Base-by-base conservation (phyloP, 1,139 yeast genomes). In the Yamadazyma spencermartinsiae region DNA sequence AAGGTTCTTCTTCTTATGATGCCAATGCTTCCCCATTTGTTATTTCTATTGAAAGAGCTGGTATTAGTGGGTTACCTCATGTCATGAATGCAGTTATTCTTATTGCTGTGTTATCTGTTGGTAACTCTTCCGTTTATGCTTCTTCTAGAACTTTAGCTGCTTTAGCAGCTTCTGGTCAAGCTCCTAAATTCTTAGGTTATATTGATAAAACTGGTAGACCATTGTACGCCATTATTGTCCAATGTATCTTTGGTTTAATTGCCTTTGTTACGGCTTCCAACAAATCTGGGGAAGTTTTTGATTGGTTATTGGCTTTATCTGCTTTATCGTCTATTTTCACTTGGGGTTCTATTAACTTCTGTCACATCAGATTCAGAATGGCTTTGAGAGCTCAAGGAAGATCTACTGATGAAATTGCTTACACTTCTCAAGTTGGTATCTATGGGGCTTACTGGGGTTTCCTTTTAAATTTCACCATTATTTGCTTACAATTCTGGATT, bases 251-350 rank as follows among this genome's bases (percentile, higher is more conserved):
- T 55, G 96, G 94, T 30, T 68, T 85, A 28, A 70, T 87, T 41
- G 48, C 48, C 48, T 87, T 80, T 65, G 68, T 85, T 45, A 88
- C 88, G 25, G 87, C 94, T 25, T 75, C 83, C 34, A 61, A 73
- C 16, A 68, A 80, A 41, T 79, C 85, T 59, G 80, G 75, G 44
- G 74, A 69, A 23, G 86, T 87, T 11, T 88, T 88, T 61, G 70
- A 68, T 49, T 88, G 96, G 96, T 68, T 88, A 54, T 68, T 86
- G 57, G 86, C 96, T 18, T 68, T 89, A 35, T 84, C 95, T 12
- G 94, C 95, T 42, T 76, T 87, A 47, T 83, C 94, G 33, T 82
- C 95, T 2, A 71, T 88, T 41, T 86, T 87, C 61, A 85, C 94
- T 5, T 87, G 95, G 95, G 80, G 80, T 29, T 80, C 90, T 14